Conservation (phyloP, 2,329 filamentous ascomycete species). For the Beauveria australis region DNA sequence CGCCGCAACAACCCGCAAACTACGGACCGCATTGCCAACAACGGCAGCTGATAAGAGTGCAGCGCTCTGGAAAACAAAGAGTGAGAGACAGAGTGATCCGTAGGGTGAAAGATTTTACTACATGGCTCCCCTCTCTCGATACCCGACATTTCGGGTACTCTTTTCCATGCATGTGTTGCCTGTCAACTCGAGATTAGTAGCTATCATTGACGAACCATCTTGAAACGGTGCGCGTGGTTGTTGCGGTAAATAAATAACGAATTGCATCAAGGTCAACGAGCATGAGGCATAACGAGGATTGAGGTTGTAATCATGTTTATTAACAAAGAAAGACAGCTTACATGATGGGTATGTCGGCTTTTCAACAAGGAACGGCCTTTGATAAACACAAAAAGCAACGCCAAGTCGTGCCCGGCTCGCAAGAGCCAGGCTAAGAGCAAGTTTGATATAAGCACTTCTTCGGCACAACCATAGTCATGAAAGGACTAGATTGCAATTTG, state of each 20-base stretch:
- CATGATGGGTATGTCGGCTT: not conserved
- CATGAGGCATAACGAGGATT: too few relatives aligned
- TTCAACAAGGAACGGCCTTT: not conserved
- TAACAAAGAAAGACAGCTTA: not conserved
- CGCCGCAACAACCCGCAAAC: constrained; percentile 33
- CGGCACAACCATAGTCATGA: constrained; percentile 92
- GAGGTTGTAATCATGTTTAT: not conserved
- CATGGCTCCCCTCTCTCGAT: not conserved
- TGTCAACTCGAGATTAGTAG: too few relatives aligned
- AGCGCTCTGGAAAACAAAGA: not conserved
- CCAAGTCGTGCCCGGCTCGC: not conserved
- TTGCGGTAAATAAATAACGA: not conserved
- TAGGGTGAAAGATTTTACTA: too few relatives aligned
- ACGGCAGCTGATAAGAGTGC: constrained; percentile 30
- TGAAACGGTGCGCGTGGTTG: too few relatives aligned
- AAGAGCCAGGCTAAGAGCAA: constrained; percentile 11
- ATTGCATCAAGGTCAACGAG: not conserved
- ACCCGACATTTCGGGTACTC: not conserved
- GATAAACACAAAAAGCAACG: constrained; percentile 20
- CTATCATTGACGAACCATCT: too few relatives aligned
- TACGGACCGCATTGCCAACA: constrained; percentile 49
- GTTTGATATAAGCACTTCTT: constrained; percentile 91
- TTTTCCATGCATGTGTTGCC: not conserved
- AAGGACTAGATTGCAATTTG: constrained; percentile 93
- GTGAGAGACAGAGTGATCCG: too few relatives aligned